These are phyloP conservation scores for Roridomyces roridus DNA, from an alignment of 768 basidiomycete genomes.

Conservation along the genomic window DNA sequence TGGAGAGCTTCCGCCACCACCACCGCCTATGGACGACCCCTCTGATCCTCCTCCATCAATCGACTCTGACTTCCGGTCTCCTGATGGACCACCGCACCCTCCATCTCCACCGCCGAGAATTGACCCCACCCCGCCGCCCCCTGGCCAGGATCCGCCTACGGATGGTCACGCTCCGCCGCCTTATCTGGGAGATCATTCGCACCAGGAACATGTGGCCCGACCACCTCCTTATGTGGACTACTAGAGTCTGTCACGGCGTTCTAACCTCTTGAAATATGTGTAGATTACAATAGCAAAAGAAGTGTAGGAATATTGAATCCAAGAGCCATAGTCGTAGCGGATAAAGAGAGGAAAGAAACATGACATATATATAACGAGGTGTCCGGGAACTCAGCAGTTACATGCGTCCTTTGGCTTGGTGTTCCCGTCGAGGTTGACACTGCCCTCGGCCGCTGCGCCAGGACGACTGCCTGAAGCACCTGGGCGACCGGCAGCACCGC, in stretches of 20 bases:
- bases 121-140: too few relatives aligned
- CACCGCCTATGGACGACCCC: constrained; percentile 85
- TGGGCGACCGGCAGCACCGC: constrained; percentile 67
- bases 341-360: constrained; percentile 1
- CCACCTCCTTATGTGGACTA: constrained; percentile 72
- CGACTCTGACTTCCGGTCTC: constrained; percentile 75
- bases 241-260: too few relatives aligned
- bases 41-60: constrained; percentile 90
- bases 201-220: constrained; percentile 54
- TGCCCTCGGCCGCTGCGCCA: constrained; percentile 58
- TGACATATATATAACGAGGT: constrained; percentile 22
- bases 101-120: constrained; percentile 41
- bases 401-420: constrained; percentile 78
- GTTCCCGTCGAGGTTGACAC: constrained; percentile 76
- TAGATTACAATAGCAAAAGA: constrained; percentile 24
- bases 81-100: constrained; percentile 43
- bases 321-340: constrained; percentile 7
- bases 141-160: constrained; percentile 40
- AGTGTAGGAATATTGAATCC: constrained; percentile 22
- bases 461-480: constrained; percentile 60
- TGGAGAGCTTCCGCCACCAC: constrained; percentile 71
- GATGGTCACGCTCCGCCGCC: constrained; percentile 79
- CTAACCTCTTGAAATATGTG: constrained; percentile 15
- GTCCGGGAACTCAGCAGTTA: constrained; percentile 72
- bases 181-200: constrained; percentile 60